Evolutionary conservation across 768 basidiomycete species (phyloP), one percentile per base, ranked within the genome.

Genomic region (Lactarius akahatsu): DNA sequence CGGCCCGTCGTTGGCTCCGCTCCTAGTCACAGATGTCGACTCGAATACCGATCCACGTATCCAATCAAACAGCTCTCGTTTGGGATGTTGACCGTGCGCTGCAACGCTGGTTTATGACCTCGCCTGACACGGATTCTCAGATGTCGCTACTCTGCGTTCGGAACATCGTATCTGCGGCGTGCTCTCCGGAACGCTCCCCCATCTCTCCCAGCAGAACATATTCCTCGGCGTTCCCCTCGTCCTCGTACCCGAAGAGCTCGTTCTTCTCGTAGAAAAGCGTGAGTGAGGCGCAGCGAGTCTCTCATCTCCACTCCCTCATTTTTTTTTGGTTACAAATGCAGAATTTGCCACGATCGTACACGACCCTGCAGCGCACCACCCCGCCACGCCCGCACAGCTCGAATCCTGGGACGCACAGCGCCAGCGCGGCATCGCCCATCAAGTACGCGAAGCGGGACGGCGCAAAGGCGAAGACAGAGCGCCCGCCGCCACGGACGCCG

Each of bases 201-300:
- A 95, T 74, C 82, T 98, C 1, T 88, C 94, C 1, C 96, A 98
- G 72, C 97, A 99, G 77, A 99, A 99, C 79, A 86, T 91, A 2
- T 99, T 99, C 74, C 81, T 99, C 40, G 97, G 97, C 8, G 78
- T 94, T n/a, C 97, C 97, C 1, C 80, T 97, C 7, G 79, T 92
- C 9, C 80, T 98, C 2, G 85, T 92, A 77, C 92, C 94, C 0
- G 97, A 99, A 76, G 97, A 98, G 74, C 93, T 89, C 10, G 92
- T 92, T 13, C 81, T 96, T 38, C 86, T 98, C 7, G 85, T 98
- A 16, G 83, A 89, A 70, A 90, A 91, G 67, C 86, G 97, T 94
- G 66, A 43, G 65, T 60, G 82, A 71, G 32, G 50, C 50, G 13
- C 47, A 2, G 45, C 45, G n/a, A 26, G 11, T 50, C n/a, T 16